These are phyloP conservation scores for Talaromyces sp. DNA, from an alignment of 2,329 filamentous ascomycete species.

Conservation along the genomic window DNA sequence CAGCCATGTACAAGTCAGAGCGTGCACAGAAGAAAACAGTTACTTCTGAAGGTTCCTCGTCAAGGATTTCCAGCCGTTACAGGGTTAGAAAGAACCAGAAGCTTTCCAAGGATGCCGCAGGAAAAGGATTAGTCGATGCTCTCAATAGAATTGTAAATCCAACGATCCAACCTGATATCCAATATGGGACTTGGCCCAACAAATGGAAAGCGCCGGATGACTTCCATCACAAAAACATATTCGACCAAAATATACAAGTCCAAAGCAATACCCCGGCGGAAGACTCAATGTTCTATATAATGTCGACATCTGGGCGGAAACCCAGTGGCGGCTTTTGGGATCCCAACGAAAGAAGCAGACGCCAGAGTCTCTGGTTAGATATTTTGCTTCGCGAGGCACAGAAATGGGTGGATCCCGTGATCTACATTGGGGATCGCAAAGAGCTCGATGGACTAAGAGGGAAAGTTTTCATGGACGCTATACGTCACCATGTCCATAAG, in stretches of 20 bases:
- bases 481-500: neutral
- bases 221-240: neutral
- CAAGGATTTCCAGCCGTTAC: neutral
- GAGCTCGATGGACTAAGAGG: neutral
- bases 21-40: neutral
- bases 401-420: neutral
- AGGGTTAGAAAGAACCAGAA: neutral
- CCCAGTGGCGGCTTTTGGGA: neutral
- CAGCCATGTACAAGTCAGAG: neutral
- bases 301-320: neutral
- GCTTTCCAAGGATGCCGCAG: neutral
- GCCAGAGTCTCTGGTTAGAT: neutral
- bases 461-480: neutral
- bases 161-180: too few species aligned
- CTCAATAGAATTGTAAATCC: too few species aligned
- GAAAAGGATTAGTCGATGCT: too few species aligned
- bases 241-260: neutral
- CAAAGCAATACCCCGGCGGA: neutral
- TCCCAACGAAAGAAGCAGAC: neutral
- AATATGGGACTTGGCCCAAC: neutral
- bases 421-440: neutral
- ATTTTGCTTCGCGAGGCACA: neutral
- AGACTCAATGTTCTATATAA: neutral
- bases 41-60: neutral
- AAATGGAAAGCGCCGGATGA: neutral